Conservation (phyloP, 2,329 filamentous ascomycete species). For the Boeremia lycopersici region DNA sequence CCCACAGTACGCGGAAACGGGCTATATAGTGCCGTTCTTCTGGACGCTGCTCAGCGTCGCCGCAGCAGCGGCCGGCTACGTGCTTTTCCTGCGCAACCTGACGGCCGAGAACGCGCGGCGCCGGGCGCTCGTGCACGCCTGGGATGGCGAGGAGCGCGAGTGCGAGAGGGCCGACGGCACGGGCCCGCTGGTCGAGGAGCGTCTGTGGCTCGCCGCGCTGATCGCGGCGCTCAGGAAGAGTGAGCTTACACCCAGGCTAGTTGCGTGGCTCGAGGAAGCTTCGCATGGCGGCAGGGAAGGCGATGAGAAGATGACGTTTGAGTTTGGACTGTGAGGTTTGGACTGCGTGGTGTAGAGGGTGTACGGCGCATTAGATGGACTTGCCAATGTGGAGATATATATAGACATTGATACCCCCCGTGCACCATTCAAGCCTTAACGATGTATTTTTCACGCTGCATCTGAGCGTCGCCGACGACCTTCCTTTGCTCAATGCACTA, state of each 20-base stretch:
- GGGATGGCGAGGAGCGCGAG: constrained; percentile 50
- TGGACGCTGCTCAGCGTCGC: constrained; percentile 50
- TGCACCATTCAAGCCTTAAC: too few species aligned
- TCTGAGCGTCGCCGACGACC: too few species aligned
- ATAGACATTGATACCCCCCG: too few species aligned
- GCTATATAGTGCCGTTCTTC: constrained; percentile 53
- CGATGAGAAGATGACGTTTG: constrained; percentile 55
- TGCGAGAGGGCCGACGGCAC: constrained; percentile 36
- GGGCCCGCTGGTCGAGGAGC: constrained; percentile 38
- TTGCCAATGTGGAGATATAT: too few species aligned
- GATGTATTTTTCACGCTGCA: too few species aligned
- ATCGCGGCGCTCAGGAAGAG: constrained; percentile 24
- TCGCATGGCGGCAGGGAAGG: constrained; percentile 46
- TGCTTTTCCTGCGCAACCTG: constrained; percentile 47
- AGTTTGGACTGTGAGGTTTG: constrained; percentile 45
- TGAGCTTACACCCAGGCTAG: constrained; percentile 20
- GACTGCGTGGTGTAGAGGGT: too few species aligned
- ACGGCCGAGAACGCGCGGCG: constrained; percentile 48
- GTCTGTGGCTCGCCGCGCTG: not conserved
- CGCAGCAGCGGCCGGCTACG: constrained; percentile 49
- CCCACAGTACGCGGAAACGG: constrained; percentile 46
- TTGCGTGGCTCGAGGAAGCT: constrained; percentile 43
- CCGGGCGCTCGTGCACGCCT: constrained; percentile 36
- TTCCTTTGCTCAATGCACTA: too few species aligned
- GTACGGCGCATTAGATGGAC: too few species aligned